Evolutionary conservation across 169 alveolate genomes (phyloP).

Genomic region (Toxoplasma gondii): DNA sequence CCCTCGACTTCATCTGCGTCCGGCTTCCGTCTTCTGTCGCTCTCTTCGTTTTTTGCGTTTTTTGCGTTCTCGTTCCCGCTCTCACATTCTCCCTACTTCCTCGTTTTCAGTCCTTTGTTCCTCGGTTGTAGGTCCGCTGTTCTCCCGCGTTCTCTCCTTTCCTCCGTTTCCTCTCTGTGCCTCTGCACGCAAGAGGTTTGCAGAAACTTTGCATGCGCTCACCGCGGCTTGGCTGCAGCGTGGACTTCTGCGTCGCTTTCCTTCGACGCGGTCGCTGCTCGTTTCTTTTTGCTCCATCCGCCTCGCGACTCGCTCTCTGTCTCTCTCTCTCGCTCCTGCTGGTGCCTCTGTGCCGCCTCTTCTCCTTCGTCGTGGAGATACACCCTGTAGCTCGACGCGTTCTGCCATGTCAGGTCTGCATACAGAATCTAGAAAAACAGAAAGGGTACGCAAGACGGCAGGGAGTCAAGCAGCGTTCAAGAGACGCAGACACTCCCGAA

Average conservation of each 20-base stretch:
- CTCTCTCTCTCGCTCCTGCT: neutral
- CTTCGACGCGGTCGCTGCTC: neutral
- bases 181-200: neutral
- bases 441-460: neutral
- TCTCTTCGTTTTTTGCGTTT: too few relatives aligned
- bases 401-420: neutral
- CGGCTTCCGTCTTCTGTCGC: too few relatives aligned
- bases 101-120: too few relatives aligned
- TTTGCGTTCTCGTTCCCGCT: too few relatives aligned
- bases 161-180: too few relatives aligned
- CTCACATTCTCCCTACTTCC: neutral
- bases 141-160: too few relatives aligned
- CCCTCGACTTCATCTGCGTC: too few relatives aligned
- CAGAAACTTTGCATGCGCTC: neutral
- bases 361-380: neutral
- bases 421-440: neutral
- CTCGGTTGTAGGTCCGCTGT: too few relatives aligned
- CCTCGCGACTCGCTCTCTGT: neutral
- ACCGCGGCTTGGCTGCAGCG: constrained; percentile 15
- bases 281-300: neutral
- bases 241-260: neutral
- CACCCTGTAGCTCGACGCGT: neutral
- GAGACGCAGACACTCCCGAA: too few relatives aligned
- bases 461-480: neutral
- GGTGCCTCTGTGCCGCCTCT: neutral